phyloP scores from a whole-genome alignment of 257 asterid genomes.

The Catharanthus roseus region DNA sequence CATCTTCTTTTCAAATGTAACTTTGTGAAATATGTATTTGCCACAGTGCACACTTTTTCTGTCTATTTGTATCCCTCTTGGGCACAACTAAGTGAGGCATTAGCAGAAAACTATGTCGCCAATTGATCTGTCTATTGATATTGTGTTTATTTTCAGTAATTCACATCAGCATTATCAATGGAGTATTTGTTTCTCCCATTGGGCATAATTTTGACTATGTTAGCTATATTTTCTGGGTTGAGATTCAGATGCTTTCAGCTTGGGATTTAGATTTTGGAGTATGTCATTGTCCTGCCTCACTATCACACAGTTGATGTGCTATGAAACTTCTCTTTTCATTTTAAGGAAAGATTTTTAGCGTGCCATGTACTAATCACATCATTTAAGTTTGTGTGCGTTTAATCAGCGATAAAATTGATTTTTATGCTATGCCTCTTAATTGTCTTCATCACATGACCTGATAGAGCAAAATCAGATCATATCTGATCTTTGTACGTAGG shows the following conservation, averaged over 20 bases:
- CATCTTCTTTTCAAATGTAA: conserved; percentile 10
- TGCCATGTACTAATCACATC: neutral
- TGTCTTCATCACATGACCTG: neutral
- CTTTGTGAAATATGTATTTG: conserved; percentile 15
- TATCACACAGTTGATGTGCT: neutral
- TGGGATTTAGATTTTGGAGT: neutral
- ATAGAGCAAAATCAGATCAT: neutral
- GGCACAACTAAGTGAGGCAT: neutral
- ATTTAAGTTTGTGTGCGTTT: neutral
- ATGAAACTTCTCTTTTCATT: no score
- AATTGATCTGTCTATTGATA: neutral
- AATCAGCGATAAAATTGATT: neutral
- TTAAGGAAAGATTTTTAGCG: neutral
- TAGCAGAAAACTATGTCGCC: neutral
- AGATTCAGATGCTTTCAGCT: neutral
- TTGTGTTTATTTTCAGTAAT: neutral
- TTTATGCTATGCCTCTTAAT: neutral
- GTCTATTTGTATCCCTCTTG: neutral
- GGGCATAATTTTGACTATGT: neutral
- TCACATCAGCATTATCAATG: neutral
- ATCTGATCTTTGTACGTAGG: neutral
- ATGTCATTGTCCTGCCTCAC: neutral
- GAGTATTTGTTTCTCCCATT: neutral
- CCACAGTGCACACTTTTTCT: neutral
- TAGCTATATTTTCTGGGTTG: neutral